Conservation (phyloP, 2,329 filamentous ascomycete species). For the Stagonosporopsis rhizophila region DNA sequence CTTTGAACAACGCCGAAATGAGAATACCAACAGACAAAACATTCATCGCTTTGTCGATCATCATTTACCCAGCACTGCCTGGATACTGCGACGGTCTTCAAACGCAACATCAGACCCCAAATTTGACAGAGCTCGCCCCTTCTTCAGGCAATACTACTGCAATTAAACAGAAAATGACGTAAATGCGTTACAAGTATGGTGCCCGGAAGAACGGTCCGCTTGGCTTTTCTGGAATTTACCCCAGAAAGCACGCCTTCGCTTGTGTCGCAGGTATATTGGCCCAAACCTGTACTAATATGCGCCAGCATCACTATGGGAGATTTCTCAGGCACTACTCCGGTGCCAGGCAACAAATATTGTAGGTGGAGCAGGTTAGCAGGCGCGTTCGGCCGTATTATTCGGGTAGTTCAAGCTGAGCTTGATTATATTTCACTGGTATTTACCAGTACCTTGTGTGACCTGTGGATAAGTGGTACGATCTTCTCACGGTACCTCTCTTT, state of each 20-base stretch:
- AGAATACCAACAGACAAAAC: background rate
- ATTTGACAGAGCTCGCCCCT: background rate
- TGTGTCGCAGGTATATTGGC: conserved; percentile 14
- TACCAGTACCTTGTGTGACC: too few species aligned
- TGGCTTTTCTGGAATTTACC: conserved; percentile 8
- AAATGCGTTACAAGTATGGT: background rate
- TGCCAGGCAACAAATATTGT: too few species aligned
- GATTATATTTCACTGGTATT: too few species aligned
- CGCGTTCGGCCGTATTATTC: too few species aligned
- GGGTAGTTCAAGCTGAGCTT: too few species aligned
- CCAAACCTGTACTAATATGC: conserved; percentile 2
- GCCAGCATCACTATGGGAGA: conserved; percentile 11
- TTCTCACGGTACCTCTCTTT: too few species aligned
- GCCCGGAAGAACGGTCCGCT: conserved; percentile 13
- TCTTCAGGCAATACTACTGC: too few species aligned
- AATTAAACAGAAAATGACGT: background rate
- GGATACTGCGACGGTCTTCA: background rate
- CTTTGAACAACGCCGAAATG: conserved; percentile 10
- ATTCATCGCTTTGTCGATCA: background rate
- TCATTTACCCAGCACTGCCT: background rate
- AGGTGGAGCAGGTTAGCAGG: too few species aligned
- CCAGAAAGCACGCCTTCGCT: conserved; percentile 4
- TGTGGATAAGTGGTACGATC: too few species aligned
- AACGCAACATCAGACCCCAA: background rate
- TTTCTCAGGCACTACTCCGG: background rate